Evolutionary conservation across 2,329 filamentous ascomycete species (phyloP).

Genomic region (Clarireedia homoeocarpa): DNA sequence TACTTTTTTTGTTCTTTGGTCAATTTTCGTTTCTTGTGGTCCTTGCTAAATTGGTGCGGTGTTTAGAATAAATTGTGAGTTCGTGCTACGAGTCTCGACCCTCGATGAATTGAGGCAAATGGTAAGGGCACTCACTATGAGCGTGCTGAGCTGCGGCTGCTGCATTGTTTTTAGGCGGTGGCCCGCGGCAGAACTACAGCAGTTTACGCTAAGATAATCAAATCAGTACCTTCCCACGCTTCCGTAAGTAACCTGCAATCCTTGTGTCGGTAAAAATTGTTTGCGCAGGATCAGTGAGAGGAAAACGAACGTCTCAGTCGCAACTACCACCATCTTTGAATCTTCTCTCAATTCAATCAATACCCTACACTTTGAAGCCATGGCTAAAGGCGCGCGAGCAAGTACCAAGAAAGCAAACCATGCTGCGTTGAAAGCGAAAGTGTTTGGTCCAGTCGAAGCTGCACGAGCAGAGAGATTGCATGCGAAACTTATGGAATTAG

Average conservation of each 20-base stretch:
- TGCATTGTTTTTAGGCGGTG: not conserved
- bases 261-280: not conserved
- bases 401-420: conserved; percentile 79
- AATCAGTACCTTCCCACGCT: not conserved
- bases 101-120: too few relatives aligned
- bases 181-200: not conserved
- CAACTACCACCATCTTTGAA: not conserved
- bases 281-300: not conserved
- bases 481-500: conserved; percentile 75
- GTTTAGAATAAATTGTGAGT: not conserved
- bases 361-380: conserved; percentile 32
- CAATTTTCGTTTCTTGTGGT: not conserved
- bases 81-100: not conserved
- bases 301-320: too few relatives aligned
- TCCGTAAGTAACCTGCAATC: not conserved
- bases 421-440: conserved; percentile 65
- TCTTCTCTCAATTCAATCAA: conserved; percentile 22
- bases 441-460: conserved; percentile 77
- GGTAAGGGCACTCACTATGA: too few relatives aligned
- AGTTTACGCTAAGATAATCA: conserved; percentile 8
- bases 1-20: not conserved
- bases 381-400: conserved; percentile 83
- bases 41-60: not conserved
- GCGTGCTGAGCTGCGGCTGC: not conserved
- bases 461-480: conserved; percentile 77